Evolutionary conservation across 176 grass and related monocot species (phyloP).

Genomic region (Secale cereale): DNA sequence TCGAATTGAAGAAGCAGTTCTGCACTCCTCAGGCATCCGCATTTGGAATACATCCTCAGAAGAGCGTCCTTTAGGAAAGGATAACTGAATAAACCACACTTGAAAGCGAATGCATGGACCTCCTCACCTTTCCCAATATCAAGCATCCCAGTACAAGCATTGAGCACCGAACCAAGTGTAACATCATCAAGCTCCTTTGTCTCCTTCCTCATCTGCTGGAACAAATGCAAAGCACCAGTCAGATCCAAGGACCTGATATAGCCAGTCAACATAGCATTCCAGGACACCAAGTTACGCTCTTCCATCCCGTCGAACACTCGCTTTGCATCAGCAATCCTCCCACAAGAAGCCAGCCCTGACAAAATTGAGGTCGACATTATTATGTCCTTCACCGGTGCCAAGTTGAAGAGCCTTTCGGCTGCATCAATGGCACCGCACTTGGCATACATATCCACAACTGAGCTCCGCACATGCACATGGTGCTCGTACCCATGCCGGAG

Average conservation of each 20-base stretch:
- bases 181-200: constrained; percentile 45
- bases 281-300: constrained; percentile 69
- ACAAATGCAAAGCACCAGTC: constrained; percentile 70
- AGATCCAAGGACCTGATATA: constrained; percentile 53
- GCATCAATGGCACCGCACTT: constrained; percentile 73
- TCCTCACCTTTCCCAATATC: constrained; percentile 71
- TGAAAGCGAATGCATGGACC: constrained; percentile 56
- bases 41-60: constrained; percentile 83
- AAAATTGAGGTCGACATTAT: constrained; percentile 75
- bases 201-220: constrained; percentile 64
- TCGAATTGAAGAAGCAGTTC: constrained; percentile 53
- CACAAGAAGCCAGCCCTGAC: constrained; percentile 59
- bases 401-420: constrained; percentile 59
- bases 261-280: constrained; percentile 86
- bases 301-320: constrained; percentile 65
- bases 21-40: constrained; percentile 61
- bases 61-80: constrained; percentile 59
- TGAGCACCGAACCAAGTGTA: constrained; percentile 58
- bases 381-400: constrained; percentile 50
- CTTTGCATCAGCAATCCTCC: constrained; percentile 73
- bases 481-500: constrained; percentile 54
- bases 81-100: constrained; percentile 31
- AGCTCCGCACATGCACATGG: constrained; percentile 42
- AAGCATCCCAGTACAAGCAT: constrained; percentile 62
- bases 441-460: constrained; percentile 70